A percentile compares a stretch with the other conserved stretches of the same genome.
Conservation (phyloP, 306 rosid species). For the Crataegus laevigata region DNA sequence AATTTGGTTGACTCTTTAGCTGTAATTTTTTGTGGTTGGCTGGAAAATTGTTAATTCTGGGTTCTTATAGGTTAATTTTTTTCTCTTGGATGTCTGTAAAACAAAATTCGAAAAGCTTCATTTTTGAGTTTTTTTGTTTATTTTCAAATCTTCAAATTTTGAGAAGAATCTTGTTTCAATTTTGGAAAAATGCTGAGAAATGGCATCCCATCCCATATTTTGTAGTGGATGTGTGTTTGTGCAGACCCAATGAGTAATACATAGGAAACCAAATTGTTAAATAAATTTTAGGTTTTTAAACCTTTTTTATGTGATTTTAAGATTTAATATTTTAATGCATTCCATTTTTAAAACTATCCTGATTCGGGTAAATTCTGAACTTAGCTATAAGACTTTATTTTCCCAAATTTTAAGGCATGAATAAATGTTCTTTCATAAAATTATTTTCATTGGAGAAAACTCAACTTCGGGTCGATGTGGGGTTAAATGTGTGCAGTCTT, state of each 20-base stretch:
- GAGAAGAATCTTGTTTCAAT: neutral
- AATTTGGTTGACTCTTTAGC: constrained; percentile 6
- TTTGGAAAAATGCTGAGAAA: no score
- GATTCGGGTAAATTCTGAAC: no score
- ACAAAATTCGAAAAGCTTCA: neutral
- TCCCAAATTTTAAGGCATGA: neutral
- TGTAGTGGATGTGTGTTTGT: neutral
- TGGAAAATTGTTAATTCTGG: neutral
- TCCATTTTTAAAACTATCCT: neutral
- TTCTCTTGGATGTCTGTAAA: neutral
- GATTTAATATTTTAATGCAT: neutral
- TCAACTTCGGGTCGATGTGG: neutral
- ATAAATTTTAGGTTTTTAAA: neutral
- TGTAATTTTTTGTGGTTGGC: neutral
- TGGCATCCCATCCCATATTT: neutral
- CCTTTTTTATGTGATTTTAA: no score
- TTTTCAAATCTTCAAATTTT: neutral
- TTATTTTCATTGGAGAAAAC: neutral
- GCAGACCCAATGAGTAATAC: neutral
- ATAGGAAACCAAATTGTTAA: neutral
- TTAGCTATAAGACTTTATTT: neutral
- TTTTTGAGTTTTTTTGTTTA: neutral
- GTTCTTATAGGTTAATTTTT: neutral
- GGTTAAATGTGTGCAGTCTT: neutral
- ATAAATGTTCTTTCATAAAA: neutral